phyloP scores from a whole-genome alignment of 192 early-diverging fungal species.

The Coemansia sp. region DNA sequence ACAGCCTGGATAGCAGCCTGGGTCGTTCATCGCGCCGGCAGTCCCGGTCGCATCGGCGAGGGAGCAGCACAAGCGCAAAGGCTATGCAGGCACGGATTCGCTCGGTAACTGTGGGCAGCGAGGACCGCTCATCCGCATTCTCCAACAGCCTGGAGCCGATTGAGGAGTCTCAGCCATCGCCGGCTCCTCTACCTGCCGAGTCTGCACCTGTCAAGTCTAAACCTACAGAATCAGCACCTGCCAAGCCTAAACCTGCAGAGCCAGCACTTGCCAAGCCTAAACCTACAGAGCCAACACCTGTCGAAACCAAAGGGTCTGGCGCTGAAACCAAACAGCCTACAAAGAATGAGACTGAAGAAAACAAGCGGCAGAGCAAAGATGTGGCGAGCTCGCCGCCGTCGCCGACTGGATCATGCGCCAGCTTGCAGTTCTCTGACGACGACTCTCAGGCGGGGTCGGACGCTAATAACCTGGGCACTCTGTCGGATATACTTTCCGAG shows the following conservation, averaged over 20 bases:
- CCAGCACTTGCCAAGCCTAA: neutral
- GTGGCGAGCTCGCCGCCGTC: conserved; percentile 12
- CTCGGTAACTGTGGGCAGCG: conserved; percentile 22
- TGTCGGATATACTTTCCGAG: conserved; percentile 24
- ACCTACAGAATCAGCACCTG: neutral
- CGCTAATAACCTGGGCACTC: conserved; percentile 16
- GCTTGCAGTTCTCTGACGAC: conserved; percentile 45
- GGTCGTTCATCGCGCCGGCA: conserved; percentile 27
- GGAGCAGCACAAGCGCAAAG: conserved; percentile 28
- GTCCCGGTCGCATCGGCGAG: conserved; percentile 29
- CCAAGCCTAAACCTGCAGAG: neutral
- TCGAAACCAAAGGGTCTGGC: neutral
- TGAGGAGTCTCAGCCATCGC: conserved; percentile 32
- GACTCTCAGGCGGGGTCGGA: conserved; percentile 8
- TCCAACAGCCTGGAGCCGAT: conserved; percentile 41
- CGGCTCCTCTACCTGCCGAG: neutral
- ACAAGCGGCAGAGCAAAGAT: conserved; percentile 27
- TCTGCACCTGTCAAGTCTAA: neutral
- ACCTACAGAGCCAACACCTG: neutral
- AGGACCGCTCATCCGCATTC: conserved; percentile 32
- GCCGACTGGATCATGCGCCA: conserved; percentile 32
- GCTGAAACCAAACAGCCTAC: neutral
- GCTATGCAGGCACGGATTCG: conserved; percentile 29
- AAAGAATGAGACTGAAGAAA: conserved; percentile 2
- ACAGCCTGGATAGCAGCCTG: conserved; percentile 10